Evolutionary conservation across 2,329 filamentous ascomycete genomes (phyloP), one percentile per base, ranked within the genome.

Genomic region (Pseudogymnoascus sp.): DNA sequence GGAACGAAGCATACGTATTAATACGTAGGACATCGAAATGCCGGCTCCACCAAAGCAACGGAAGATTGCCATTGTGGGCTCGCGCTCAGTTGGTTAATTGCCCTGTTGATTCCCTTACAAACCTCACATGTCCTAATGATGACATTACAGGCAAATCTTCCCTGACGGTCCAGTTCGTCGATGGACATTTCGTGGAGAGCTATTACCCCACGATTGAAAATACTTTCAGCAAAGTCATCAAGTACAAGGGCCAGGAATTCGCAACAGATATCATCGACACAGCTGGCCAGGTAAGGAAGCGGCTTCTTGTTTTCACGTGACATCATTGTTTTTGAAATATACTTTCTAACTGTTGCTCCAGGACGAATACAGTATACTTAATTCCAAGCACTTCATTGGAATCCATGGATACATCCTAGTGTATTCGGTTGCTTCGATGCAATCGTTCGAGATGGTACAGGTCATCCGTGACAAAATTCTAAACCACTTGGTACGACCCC

Each of bases 161-260:
- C 62, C 86, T 99, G 67, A 96, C 94, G 11, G 94, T 97, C 58
- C 93, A 93, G 74, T 97, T 94, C 73, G 93, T 97, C 73, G 94
- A 99, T 75, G 92, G 92, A 66, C 92, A 96, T 78, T 99, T 99
- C 74, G 93, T 99, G 72, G 94, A 99, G 76, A 95, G 90, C 76
- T 99, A 99, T 78, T 99, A 99, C 76, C 94, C 94, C 36, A 99
- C 94, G 41, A 97, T 99, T 72, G 94, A 99, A 77, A 99, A 97
- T 76, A 97, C 93, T 2, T 99, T 99, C 75, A 95, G 89, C 80
- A 96, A 96, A 76, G 88, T 92, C 69, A 96, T 99, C 75, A 89
- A 91, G 70, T 89, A 90, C 76, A 96, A 94, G 77, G 89, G 90
- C 60, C 91, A 97, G 76, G 94, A 97, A 68, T 99, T 87, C 76